Evolutionary conservation across 352 stramenopile genomes (phyloP).

Genomic region (Phytophthora colocasiae): DNA sequence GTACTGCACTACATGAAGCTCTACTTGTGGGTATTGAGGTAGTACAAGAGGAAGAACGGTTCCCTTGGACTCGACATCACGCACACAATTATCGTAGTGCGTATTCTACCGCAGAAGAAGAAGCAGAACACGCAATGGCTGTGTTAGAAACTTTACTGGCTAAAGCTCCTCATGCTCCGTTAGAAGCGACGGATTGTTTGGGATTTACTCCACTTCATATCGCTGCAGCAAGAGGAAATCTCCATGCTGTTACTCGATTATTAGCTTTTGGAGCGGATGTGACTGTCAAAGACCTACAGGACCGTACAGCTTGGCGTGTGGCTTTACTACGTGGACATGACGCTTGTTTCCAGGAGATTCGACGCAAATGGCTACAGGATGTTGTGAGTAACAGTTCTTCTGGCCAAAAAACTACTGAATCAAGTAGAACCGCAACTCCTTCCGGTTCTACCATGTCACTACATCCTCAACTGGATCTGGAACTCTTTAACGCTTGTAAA

Average conservation of each 20-base stretch:
- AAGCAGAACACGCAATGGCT: constrained; percentile 38
- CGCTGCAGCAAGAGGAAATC: constrained; percentile 53
- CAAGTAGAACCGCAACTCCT: constrained; percentile 3
- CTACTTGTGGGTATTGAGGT: constrained; percentile 36
- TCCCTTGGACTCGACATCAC: constrained; percentile 35
- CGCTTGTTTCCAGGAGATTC: no score
- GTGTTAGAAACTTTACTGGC: constrained; percentile 44
- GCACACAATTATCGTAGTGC: constrained; percentile 9
- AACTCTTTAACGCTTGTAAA: constrained; percentile 37
- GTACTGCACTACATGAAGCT: constrained; percentile 57
- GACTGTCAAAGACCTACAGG: constrained; percentile 43
- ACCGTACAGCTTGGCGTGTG: constrained; percentile 67
- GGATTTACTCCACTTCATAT: constrained; percentile 69
- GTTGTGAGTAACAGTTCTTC: constrained; percentile 27
- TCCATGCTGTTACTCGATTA: constrained; percentile 46
- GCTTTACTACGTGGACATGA: constrained; percentile 44
- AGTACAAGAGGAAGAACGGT: constrained; percentile 25
- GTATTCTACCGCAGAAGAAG: constrained; percentile 11
- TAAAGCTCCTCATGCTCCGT: constrained; percentile 34
- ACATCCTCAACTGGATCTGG: constrained; percentile 46
- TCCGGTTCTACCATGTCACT: constrained; percentile 18
- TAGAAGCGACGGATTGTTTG: constrained; percentile 62
- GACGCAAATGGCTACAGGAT: constrained; percentile 57
- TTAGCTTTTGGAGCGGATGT: constrained; percentile 62
- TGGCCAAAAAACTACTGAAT: constrained; percentile 8